A percentile compares a stretch with the other conserved stretches of the same genome.
These are phyloP conservation scores for Conidiobolus incongruus DNA, from an alignment of 371 early-diverging fungal genomes.

Conservation along the genomic window DNA sequence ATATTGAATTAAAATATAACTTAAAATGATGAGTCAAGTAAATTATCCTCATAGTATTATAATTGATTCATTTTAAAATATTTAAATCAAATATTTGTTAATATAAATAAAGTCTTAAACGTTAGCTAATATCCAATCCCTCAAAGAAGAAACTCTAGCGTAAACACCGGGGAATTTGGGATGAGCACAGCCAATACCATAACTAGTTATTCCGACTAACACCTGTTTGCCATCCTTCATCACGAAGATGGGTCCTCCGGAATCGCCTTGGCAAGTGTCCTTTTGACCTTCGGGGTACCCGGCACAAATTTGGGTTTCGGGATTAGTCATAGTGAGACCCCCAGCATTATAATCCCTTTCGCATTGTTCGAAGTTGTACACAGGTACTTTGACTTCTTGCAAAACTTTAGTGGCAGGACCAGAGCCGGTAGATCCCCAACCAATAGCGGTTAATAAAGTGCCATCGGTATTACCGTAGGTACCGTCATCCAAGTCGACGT, in stretches of 20 bases:
- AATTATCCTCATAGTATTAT: no score
- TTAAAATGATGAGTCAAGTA: no score
- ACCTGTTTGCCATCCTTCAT: no score
- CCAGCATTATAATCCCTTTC: not conserved
- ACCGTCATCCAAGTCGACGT: not conserved
- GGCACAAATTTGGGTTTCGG: not conserved
- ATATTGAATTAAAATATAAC: no score
- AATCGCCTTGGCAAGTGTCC: constrained; percentile 2
- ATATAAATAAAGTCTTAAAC: no score
- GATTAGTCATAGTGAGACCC: not conserved
- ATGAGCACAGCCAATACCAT: not conserved
- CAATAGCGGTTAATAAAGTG: not conserved
- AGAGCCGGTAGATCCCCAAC: not conserved
- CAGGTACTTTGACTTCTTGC: constrained; percentile 1
- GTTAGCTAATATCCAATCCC: no score
- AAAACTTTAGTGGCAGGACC: not conserved
- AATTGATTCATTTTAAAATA: no score
- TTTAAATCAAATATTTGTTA: no score
- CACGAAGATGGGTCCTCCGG: constrained; percentile 1
- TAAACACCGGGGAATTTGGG: not conserved
- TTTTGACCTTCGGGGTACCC: not conserved
- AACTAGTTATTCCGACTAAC: not conserved
- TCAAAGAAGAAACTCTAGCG: not conserved
- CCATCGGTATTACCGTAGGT: not conserved
- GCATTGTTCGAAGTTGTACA: not conserved